Evolutionary conservation across 129 eudicot species (phyloP), one percentile per base, ranked within the genome.

Genomic region (Ambrosia artemisiifolia): DNA sequence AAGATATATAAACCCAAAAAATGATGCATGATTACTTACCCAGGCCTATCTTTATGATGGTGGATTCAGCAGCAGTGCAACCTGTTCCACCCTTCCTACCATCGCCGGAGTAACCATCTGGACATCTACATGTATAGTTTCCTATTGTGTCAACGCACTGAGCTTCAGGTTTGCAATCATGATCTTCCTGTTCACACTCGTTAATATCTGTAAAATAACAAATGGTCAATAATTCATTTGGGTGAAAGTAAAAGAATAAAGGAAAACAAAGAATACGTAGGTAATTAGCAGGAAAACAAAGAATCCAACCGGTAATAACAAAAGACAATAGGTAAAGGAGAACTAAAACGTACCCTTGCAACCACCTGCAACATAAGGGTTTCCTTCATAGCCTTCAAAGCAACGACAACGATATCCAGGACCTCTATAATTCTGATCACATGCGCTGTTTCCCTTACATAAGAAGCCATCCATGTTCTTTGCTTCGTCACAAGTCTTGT

Each of bases 381-480:
- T 75, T 20, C 79, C 79, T 19, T 28, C 35, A 67, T 35, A 75
- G 3, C 79, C 79, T 11, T 17, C 43, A 5, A 4, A 1, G 46
- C 79, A 75, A 18, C 9, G 32, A 33, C 74, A 75, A 5, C 74
- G 79, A 61, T 81, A 81, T 9, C 85, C 85, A 18, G 34, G 64
- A 18, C 78, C 81, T 8, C 1, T 35, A 54, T 70, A 68, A 9
- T 4, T 17, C 6, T 35, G 7, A 63, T 50, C 62, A 56, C 81
- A 75, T 11, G 11, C 2, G 34, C 81, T 81, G 14, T 50, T 63
- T 50, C 11, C 64, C 14, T 46, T 63, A 56, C 84, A 80, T n/a
- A 32, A 63, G 46, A 48, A 70, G 5, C 7, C 11, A 2, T 4
- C 8, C 2, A 1, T 2, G 11, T 59, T 28, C 32, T 44, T 34